Evolutionary conservation across 2,329 filamentous ascomycete genomes (phyloP).

Genomic region (Fusarium mexicanum): DNA sequence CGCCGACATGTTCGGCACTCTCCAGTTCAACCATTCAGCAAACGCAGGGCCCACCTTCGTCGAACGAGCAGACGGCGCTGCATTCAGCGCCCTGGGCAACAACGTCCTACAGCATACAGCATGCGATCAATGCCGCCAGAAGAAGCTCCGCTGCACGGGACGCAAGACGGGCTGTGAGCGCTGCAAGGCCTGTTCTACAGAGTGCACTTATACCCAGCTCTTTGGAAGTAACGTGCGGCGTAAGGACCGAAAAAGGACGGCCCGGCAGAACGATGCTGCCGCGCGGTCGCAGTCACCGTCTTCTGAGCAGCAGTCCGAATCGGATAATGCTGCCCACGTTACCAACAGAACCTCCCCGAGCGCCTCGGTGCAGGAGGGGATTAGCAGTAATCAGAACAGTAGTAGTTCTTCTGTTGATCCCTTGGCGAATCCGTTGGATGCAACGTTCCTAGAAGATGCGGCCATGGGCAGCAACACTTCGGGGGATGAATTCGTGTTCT

Average conservation of each 20-base stretch:
- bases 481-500: background rate
- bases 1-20: background rate
- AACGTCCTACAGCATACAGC: background rate
- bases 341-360: background rate
- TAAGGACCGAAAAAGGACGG: background rate
- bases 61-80: background rate
- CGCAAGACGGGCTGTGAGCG: background rate
- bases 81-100: background rate
- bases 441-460: background rate
- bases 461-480: background rate
- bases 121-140: background rate
- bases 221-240: background rate
- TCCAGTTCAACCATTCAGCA: background rate
- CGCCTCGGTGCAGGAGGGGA: accelerated
- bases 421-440: background rate
- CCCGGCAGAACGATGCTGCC: background rate
- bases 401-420: background rate
- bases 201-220: background rate
- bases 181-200: background rate
- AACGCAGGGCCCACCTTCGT: background rate
- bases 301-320: background rate
- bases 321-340: background rate
- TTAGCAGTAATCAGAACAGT: background rate
- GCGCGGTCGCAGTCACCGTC: background rate
- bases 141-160: background rate